Evolutionary conservation across 768 basidiomycete species (phyloP).

Genomic region (Termitomyces sp.): DNA sequence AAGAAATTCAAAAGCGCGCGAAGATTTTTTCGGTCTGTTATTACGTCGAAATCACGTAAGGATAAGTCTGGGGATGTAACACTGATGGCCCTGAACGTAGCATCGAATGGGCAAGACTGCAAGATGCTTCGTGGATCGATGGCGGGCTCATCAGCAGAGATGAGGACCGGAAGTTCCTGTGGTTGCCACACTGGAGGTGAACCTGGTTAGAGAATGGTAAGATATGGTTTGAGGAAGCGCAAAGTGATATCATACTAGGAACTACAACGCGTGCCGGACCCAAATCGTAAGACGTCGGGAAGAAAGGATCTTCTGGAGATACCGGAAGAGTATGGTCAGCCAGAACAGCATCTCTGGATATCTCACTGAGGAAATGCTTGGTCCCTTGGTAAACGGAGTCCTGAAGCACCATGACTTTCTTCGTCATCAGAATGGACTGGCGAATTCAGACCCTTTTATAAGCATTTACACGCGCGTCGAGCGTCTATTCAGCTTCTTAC

Average conservation of each 20-base stretch:
- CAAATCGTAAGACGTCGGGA: slow-evolving; percentile 13
- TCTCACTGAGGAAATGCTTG: neutral
- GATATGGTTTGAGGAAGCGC: neutral
- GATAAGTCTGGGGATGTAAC: slow-evolving; percentile 10
- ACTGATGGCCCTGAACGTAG: slow-evolving; percentile 9
- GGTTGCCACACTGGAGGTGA: slow-evolving; percentile 14
- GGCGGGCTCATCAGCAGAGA: slow-evolving; percentile 8
- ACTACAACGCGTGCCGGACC: slow-evolving; percentile 10
- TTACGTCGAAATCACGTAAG: slow-evolving; percentile 12
- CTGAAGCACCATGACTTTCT: slow-evolving; percentile 1
- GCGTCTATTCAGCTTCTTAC: neutral
- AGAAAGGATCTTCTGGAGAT: slow-evolving; percentile 6
- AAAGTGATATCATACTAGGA: slow-evolving; percentile 4
- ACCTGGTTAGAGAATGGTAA: slow-evolving; percentile 1
- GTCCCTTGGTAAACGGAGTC: slow-evolving; percentile 11
- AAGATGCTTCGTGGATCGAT: slow-evolving; percentile 12
- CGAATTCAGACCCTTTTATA: neutral
- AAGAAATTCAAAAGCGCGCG: slow-evolving; percentile 15
- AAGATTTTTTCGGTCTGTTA: slow-evolving; percentile 16
- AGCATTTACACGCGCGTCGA: neutral
- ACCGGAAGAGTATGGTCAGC: slow-evolving; percentile 4
- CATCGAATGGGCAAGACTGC: slow-evolving; percentile 11
- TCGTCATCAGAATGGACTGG: neutral
- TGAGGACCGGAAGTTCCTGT: slow-evolving; percentile 9
- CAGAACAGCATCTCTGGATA: neutral